Base-by-base conservation (phyloP, 2,329 filamentous ascomycete species). In the Apiospora sp. region DNA sequence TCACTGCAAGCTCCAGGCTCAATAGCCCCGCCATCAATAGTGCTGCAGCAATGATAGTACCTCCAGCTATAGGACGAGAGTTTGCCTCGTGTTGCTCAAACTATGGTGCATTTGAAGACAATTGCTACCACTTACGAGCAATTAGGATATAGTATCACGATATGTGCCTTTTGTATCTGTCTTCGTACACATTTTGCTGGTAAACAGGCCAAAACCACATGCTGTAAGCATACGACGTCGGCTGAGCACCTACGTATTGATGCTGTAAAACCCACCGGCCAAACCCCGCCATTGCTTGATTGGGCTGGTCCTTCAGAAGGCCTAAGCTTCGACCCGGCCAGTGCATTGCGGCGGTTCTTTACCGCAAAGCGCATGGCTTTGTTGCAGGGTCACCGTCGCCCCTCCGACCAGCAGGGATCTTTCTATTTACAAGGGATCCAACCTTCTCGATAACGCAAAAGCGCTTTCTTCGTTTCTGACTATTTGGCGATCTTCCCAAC, bases 401-500 rank as follows among this genome's bases (percentile, higher is more conserved):
- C 67, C 67, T 68, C 67, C 67, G 67, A 68, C 67, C 41, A 48
- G 67, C 67, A 68, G 30, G 67, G 58, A 64, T 64, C 58, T n/a
- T 64, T 64, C 58, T 61, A 61, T 61, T 61, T 61, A 61, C 54
- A 34, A 61, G 30, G 6, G 16, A 61, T 12, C 54, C 27, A 58
- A 58, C 51, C 51, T 58, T 61, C 30, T 37, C 34, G 49, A 37
- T 61, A 61, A 37, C 22, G 30, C 30, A 22, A 64, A 64, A 64
- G 34, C 34, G 34, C 34, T 64, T 64, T 30, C 58, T 64, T 37
- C 58, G 16, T 8, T 3, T 22, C 22, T 30, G 16, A 37, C 54
- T 8, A 10, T 22, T 37, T 30, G 16, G 22, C 54, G 16, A 64
- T 64, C 58, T 41, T 12, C 19, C 58, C 7, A n/a, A 41, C 58